phyloP scores from a whole-genome alignment of 768 basidiomycete genomes.

The Amanita pallidorosea region DNA sequence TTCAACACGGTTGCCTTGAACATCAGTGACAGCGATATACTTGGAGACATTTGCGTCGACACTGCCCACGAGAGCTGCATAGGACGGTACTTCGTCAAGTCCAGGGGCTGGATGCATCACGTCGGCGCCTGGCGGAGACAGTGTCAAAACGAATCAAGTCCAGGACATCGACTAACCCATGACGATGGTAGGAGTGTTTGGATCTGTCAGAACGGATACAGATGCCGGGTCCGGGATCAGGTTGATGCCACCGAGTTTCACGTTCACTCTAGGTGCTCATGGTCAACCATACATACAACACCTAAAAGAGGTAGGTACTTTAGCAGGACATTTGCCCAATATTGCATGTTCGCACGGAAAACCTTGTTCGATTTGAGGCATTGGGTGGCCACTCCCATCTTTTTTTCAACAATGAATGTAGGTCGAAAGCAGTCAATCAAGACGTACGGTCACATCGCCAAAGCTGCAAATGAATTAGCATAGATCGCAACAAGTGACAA shows the following conservation, averaged over 20 bases:
- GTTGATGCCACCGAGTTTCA: constrained; percentile 79
- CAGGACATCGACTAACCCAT: constrained; percentile 38
- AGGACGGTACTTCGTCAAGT: constrained; percentile 61
- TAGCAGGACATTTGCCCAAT: constrained; percentile 71
- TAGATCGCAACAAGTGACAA: background rate
- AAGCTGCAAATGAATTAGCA: constrained; percentile 31
- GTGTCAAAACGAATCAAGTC: background rate
- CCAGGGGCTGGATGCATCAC: constrained; percentile 76
- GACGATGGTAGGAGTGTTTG: constrained; percentile 62
- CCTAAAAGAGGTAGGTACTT: constrained; percentile 38
- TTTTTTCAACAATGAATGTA: background rate
- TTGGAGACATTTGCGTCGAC: constrained; percentile 64
- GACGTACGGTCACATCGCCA: constrained; percentile 37
- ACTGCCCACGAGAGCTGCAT: constrained; percentile 64
- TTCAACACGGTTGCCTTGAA: constrained; percentile 53
- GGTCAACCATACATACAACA: background rate
- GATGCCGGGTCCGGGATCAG: constrained; percentile 54
- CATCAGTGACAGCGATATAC: constrained; percentile 42
- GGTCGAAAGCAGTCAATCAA: background rate
- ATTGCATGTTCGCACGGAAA: constrained; percentile 56
- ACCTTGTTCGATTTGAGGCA: constrained; percentile 63
- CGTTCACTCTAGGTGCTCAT: constrained; percentile 48
- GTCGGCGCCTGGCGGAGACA: constrained; percentile 45
- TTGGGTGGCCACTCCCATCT: constrained; percentile 75
- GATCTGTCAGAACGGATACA: constrained; percentile 48